Percentiles rank a stretch among this genome's conserved stretches.
Conservation (phyloP, 2,329 filamentous ascomycete species). For the Keithomyces neogunnii region DNA sequence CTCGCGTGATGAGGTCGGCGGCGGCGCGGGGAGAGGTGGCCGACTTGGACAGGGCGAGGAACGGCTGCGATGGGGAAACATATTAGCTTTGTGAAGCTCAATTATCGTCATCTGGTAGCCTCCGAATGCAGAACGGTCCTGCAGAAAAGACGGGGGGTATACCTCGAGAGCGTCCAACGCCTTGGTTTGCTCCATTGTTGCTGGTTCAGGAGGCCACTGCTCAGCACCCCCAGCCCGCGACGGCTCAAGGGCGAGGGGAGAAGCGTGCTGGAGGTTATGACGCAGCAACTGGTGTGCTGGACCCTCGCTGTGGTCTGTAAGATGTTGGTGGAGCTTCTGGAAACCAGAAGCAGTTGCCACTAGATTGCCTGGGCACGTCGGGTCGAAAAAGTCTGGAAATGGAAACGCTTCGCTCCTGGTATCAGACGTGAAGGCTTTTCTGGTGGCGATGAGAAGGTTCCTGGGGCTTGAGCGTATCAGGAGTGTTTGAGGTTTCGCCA, state of each 20-base stretch:
- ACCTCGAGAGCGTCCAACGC: slow-evolving; percentile 58
- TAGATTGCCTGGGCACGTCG: too few relatives aligned
- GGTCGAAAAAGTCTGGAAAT: too few relatives aligned
- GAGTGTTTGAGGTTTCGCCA: slow-evolving; percentile 5
- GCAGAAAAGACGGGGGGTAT: slow-evolving; percentile 5
- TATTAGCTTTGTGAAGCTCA: neutral
- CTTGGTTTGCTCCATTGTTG: slow-evolving; percentile 64
- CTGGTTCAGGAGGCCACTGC: slow-evolving; percentile 3
- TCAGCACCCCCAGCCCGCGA: slow-evolving; percentile 4
- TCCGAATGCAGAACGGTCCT: neutral
- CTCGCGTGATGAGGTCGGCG: slow-evolving; percentile 76
- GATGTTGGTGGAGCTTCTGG: neutral
- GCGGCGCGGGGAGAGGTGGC: slow-evolving; percentile 77
- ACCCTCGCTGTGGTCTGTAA: too few relatives aligned
- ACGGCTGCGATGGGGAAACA: slow-evolving; percentile 51
- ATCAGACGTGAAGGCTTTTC: too few relatives aligned
- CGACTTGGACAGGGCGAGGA: slow-evolving; percentile 78
- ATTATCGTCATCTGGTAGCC: neutral
- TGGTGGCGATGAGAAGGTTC: neutral
- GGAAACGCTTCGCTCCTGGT: too few relatives aligned
- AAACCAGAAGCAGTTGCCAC: too few relatives aligned
- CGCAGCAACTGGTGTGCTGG: neutral
- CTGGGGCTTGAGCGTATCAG: slow-evolving; percentile 4
- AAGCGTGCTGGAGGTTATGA: neutral
- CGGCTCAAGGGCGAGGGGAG: neutral